Evolutionary conservation across 2,329 filamentous ascomycete genomes (phyloP), one percentile per base, ranked within the genome.

Genomic region (Aspergillus piperis): DNA sequence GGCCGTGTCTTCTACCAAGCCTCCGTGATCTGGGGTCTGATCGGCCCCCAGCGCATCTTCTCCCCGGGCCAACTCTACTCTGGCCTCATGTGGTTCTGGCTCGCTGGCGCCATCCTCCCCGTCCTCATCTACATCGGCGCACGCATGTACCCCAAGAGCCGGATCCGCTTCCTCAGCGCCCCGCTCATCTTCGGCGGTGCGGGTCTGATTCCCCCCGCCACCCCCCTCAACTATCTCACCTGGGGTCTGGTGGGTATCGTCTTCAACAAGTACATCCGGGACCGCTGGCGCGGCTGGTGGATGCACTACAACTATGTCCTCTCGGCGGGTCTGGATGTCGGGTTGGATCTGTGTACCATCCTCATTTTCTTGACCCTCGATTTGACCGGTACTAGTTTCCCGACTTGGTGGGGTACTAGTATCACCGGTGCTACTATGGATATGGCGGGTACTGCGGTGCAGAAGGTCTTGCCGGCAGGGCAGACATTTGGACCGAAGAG

Each of bases 261-360:
- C 38, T 91, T 91, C 78, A 90, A 91, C 75, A 88, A 83, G 68
- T 86, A 81, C 66, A 84, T 91, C 71, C 84, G 85, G 71, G 82
- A 86, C 60, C 82, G 84, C 63, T 88, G 83, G 75, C 84, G 82
- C 3, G 88, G 87, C 36, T 91, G 89, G 89, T 92, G 89, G 89
- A 79, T 89, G 73, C 86, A 88, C 73, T 92, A 90, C 78, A 91
- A 92, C 78, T 92, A 91, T 72, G 82, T 91, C 69, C 86, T 88
- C 0, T 90, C 88, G 19, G 89, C 89, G 0, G 89, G 86, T 1
- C 78, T 92, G 39, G 89, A 91, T 72, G 84, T 84, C 52, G 89
- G 89, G 5, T 80, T 90, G 5, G 85, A 88, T 11, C 73, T 91
- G 19, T 84, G 83, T 36, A 88, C 88, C 0, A 82, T 92, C 38